Percentiles rank a stretch among this genome's conserved stretches.
Evolutionary conservation across 495 filamentous ascomycete genomes (phyloP).

Genomic region (Aspergillus indologenus): DNA sequence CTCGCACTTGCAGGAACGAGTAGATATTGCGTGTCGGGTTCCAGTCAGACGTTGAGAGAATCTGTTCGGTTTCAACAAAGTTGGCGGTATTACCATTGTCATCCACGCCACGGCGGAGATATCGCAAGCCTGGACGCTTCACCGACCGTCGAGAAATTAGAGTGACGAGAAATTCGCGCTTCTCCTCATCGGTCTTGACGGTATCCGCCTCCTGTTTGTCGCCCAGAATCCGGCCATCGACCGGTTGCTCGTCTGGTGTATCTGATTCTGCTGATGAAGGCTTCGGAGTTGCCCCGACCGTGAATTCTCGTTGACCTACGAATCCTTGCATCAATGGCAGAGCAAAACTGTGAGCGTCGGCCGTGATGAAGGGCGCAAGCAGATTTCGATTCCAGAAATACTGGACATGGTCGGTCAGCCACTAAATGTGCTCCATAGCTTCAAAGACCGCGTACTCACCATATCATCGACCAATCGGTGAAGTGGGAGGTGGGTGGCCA

Average conservation of each 20-base stretch:
- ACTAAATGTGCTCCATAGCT: not conserved
- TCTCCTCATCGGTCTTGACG: constrained; percentile 23
- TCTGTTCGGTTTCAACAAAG: constrained; percentile 88
- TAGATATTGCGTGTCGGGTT: constrained; percentile 59
- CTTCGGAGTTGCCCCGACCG: constrained; percentile 45
- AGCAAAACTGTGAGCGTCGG: constrained; percentile 58
- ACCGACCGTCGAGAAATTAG: constrained; percentile 81
- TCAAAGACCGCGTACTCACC: constrained; percentile 37
- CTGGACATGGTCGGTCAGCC: constrained; percentile 29
- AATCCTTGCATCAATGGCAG: constrained; percentile 93
- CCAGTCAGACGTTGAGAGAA: constrained; percentile 68
- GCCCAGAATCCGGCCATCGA: constrained; percentile 32
- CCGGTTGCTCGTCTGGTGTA: constrained; percentile 18
- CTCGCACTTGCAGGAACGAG: constrained; percentile 81
- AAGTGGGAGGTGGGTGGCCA: constrained; percentile 53
- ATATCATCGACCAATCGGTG: constrained; percentile 71
- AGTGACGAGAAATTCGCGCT: constrained; percentile 67
- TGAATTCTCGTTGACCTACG: constrained; percentile 81
- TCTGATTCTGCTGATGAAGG: constrained; percentile 13
- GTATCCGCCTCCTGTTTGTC: constrained; percentile 31
- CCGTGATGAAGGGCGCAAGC: constrained; percentile 67
- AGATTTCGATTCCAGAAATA: constrained; percentile 91
- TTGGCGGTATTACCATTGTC: constrained; percentile 88
- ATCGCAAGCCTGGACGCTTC: constrained; percentile 81
- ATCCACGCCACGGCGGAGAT: constrained; percentile 87